Evolutionary conservation across 192 early-diverging fungal species (phyloP).

Genomic region (Allomyces macrogynus): DNA sequence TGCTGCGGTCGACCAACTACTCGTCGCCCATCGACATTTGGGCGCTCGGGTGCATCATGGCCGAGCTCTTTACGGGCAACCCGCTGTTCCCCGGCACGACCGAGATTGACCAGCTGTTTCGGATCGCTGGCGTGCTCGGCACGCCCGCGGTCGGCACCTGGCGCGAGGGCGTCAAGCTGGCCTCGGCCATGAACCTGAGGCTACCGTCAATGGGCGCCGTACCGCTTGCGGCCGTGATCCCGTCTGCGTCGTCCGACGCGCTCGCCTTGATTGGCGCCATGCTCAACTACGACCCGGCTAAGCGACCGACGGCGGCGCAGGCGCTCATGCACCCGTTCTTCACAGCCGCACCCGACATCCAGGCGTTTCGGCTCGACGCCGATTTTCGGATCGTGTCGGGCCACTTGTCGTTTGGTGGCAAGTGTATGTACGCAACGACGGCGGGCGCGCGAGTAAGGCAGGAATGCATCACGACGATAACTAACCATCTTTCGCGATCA

Average conservation of each 20-base stretch:
- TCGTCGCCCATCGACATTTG: slow-evolving; percentile 88
- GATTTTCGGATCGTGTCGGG: background rate
- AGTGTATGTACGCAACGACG: background rate
- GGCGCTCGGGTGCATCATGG: slow-evolving; percentile 81
- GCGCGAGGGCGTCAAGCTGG: background rate
- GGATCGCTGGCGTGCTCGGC: slow-evolving; percentile 67
- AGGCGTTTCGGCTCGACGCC: background rate
- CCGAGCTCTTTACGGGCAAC: slow-evolving; percentile 66
- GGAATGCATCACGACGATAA: background rate
- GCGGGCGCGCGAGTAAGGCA: background rate
- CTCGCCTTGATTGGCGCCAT: slow-evolving; percentile 46
- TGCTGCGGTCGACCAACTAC: slow-evolving; percentile 61
- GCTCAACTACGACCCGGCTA: slow-evolving; percentile 57
- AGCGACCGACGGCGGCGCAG: slow-evolving; percentile 52
- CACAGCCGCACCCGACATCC: slow-evolving; percentile 1
- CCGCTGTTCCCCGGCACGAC: slow-evolving; percentile 85
- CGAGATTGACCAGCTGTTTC: slow-evolving; percentile 80
- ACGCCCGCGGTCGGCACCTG: slow-evolving; percentile 26
- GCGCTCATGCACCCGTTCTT: slow-evolving; percentile 46
- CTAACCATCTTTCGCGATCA: background rate
- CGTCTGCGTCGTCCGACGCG: slow-evolving; percentile 27
- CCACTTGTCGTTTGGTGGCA: background rate
- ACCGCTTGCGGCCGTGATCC: slow-evolving; percentile 33
- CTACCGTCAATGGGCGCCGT: slow-evolving; percentile 5
- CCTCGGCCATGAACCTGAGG: background rate